These are phyloP conservation scores for Calonectria pseudoreteaudii DNA, from an alignment of 2,329 filamentous ascomycete genomes.

Conservation along the genomic window DNA sequence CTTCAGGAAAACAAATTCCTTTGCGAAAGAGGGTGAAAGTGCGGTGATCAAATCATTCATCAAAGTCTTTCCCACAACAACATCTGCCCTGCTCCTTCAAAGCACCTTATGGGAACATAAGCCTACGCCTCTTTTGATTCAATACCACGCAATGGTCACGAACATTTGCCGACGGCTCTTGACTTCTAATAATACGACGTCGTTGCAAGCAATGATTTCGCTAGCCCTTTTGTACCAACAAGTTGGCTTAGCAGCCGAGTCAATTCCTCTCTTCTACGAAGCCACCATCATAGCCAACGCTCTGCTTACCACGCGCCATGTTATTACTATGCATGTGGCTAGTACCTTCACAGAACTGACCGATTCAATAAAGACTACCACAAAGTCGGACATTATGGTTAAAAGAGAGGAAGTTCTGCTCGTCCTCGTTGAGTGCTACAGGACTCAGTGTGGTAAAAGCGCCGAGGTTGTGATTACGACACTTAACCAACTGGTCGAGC, in stretches of 20 bases:
- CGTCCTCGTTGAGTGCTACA: not conserved
- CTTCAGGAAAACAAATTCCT: not conserved
- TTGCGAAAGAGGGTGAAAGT: not conserved
- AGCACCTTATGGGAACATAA: not conserved
- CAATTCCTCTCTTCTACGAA: not conserved
- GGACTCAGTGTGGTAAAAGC: not conserved
- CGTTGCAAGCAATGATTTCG: not conserved
- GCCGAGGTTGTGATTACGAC: not conserved
- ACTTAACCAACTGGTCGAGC: not conserved
- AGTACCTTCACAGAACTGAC: not conserved
- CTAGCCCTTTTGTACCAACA: not conserved
- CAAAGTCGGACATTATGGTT: not conserved
- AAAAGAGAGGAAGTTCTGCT: not conserved
- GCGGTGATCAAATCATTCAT: not conserved
- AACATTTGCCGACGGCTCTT: not conserved
- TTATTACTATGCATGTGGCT: not conserved
- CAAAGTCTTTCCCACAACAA: not conserved
- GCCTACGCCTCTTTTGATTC: not conserved
- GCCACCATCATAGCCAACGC: not conserved
- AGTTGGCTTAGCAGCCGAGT: not conserved
- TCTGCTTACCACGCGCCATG: not conserved
- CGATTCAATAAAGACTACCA: not conserved
- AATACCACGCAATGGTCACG: not conserved
- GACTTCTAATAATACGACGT: slow-evolving; percentile 1
- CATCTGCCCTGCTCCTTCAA: not conserved